Evolutionary conservation across 2,329 filamentous ascomycete species (phyloP).

Genomic region (Colletotrichum sp.): DNA sequence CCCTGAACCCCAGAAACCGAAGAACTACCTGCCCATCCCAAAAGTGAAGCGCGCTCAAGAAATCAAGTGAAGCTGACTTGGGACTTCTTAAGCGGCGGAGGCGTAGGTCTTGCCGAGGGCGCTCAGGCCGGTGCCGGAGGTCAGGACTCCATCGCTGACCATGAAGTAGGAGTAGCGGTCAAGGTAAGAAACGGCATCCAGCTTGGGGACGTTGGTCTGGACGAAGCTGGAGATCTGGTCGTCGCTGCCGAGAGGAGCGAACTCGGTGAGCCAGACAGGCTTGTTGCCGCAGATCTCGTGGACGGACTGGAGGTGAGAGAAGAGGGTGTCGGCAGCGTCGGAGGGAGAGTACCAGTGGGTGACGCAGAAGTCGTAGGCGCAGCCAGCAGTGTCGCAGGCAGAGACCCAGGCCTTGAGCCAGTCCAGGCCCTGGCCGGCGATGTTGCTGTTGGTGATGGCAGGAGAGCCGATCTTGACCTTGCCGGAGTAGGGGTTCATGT

Average conservation of each 20-base stretch:
- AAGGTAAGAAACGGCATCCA: constrained; percentile 56
- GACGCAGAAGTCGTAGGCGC: constrained; percentile 64
- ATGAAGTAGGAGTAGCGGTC: constrained; percentile 65
- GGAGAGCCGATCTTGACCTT: constrained; percentile 62
- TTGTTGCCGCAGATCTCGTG: constrained; percentile 49
- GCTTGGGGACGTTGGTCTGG: constrained; percentile 46
- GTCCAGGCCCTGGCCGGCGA: constrained; percentile 53
- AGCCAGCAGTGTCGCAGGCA: constrained; percentile 52
- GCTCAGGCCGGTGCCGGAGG: constrained; percentile 47
- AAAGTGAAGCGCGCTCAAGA: not conserved
- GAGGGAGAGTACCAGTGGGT: constrained; percentile 68
- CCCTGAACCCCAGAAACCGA: not conserved
- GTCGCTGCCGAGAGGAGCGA: constrained; percentile 55
- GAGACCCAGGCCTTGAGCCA: constrained; percentile 61
- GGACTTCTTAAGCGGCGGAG: constrained; percentile 27
- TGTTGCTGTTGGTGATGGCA: constrained; percentile 65
- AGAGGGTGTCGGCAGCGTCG: constrained; percentile 53
- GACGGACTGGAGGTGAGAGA: constrained; percentile 55
- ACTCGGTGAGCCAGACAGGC: constrained; percentile 70
- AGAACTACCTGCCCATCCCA: not conserved
- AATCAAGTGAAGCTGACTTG: not conserved
- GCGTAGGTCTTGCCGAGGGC: constrained; percentile 55
- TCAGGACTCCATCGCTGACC: constrained; percentile 46
- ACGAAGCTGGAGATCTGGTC: constrained; percentile 55
- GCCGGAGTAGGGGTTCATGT: constrained; percentile 60